Conservation (phyloP, 192 early-diverging fungal species). For the Entophlyctis luteolus region DNA sequence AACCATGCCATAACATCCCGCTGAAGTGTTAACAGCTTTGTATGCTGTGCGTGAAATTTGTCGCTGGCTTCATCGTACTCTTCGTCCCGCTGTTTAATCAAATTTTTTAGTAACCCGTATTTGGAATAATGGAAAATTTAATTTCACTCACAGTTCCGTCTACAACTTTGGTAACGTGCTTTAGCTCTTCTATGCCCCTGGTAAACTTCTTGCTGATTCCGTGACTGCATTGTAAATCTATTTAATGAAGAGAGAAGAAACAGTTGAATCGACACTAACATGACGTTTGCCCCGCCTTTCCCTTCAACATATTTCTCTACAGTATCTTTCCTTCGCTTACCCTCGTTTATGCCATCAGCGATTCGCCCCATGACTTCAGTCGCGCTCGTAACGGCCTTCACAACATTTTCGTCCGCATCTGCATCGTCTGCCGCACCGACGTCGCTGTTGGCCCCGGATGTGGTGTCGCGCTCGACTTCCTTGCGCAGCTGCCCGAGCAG, state of each 20-base stretch:
- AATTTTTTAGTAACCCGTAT: constrained; percentile 36
- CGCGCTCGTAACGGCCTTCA: constrained; percentile 41
- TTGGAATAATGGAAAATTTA: constrained; percentile 14
- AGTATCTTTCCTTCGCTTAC: constrained; percentile 82
- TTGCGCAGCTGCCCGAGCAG: constrained; percentile 67
- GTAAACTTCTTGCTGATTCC: constrained; percentile 56
- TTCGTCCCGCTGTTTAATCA: not conserved
- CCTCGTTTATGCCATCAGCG: constrained; percentile 79
- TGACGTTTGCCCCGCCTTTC: constrained; percentile 63
- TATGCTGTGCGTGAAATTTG: constrained; percentile 17
- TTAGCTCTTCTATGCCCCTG: constrained; percentile 37
- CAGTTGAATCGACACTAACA: constrained; percentile 34
- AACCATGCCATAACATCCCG: constrained; percentile 30
- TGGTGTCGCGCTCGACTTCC: constrained; percentile 42
- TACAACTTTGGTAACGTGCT: constrained; percentile 61
- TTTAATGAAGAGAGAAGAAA: not conserved
- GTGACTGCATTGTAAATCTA: constrained; percentile 45
- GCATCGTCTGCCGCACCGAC: not conserved
- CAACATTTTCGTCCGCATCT: constrained; percentile 45
- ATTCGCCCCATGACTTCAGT: constrained; percentile 26
- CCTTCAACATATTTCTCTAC: constrained; percentile 78
- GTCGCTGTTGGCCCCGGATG: not conserved
- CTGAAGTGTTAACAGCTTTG: not conserved
- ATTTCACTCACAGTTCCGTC: constrained; percentile 37
- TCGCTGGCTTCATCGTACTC: constrained; percentile 18